Evolutionary conservation across 1,139 yeast species (phyloP).

Genomic region (Kodamaea sp.): DNA sequence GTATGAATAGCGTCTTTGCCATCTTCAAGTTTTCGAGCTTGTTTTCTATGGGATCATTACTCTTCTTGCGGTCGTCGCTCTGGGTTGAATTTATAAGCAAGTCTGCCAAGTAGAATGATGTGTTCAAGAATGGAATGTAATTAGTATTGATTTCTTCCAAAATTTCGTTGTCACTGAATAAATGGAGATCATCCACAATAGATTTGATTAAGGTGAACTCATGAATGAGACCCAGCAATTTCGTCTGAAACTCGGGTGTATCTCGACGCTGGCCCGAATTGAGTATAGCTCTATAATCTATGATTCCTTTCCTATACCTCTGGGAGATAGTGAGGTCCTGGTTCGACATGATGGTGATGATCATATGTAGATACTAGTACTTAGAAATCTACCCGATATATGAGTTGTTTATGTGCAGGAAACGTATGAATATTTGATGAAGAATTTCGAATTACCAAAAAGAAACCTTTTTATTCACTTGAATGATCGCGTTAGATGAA

Average conservation of each 20-base stretch:
- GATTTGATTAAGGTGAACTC: constrained; percentile 30
- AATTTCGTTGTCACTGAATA: constrained; percentile 63
- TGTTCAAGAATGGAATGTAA: constrained; percentile 54
- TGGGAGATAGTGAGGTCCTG: constrained; percentile 16
- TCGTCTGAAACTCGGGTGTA: constrained; percentile 25
- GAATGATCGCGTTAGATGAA: too few species aligned
- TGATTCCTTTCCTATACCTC: constrained; percentile 17
- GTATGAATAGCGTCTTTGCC: constrained; percentile 43
- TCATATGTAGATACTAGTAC: neutral
- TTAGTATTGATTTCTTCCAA: constrained; percentile 57
- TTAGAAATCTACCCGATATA: too few species aligned
- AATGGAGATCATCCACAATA: constrained; percentile 26
- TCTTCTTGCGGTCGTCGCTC: constrained; percentile 12
- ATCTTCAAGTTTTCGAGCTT: constrained; percentile 44
- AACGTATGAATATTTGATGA: too few species aligned
- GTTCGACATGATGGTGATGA: neutral
- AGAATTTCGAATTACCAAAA: too few species aligned
- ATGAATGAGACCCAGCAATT: constrained; percentile 21
- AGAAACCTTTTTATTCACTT: too few species aligned
- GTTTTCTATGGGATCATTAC: constrained; percentile 15
- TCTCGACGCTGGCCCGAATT: constrained; percentile 25
- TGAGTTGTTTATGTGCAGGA: too few species aligned
- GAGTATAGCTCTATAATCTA: constrained; percentile 9
- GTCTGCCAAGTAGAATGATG: constrained; percentile 53
- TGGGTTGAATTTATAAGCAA: constrained; percentile 17